Conservation (phyloP, 805 yeast genomes). For the Cyberlindnera saturnus region DNA sequence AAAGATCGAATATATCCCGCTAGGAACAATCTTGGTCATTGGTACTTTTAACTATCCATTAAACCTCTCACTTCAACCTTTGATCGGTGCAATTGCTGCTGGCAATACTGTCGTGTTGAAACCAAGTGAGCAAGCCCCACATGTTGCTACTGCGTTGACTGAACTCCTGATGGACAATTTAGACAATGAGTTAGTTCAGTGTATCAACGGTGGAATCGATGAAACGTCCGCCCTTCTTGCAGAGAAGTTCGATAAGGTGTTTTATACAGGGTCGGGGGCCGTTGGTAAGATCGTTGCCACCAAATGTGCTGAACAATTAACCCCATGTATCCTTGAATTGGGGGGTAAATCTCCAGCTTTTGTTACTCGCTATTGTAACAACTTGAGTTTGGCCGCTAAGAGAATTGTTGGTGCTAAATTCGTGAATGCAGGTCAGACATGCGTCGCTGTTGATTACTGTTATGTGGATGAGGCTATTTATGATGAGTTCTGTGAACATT, state of each 20-base stretch:
- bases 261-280: conserved; percentile 73
- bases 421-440: conserved; percentile 82
- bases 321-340: conserved; percentile 75
- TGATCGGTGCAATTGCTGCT: conserved; percentile 76
- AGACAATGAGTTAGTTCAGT: conserved; percentile 49
- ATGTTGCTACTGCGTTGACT: conserved; percentile 51
- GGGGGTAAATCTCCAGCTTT: conserved; percentile 92
- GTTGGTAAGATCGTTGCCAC: conserved; percentile 75
- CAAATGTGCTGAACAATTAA: conserved; percentile 75
- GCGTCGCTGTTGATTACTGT: conserved; percentile 83
- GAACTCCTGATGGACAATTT: conserved; percentile 45
- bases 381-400: conserved; percentile 41
- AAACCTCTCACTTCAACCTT: conserved; percentile 53
- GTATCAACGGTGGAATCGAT: conserved; percentile 67
- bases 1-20: conserved; percentile 28
- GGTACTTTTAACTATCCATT: conserved; percentile 82
- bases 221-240: conserved; percentile 54
- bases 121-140: conserved; percentile 58
- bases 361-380: conserved; percentile 44
- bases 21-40: conserved; percentile 69
- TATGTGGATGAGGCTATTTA: conserved; percentile 54
- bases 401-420: conserved; percentile 76
- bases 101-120: conserved; percentile 65
- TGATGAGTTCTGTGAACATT: conserved; percentile 37
- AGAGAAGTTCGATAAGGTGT: conserved; percentile 67